Evolutionary conservation across 305 asterid genomes (phyloP).

Genomic region (Galium porrigens): DNA sequence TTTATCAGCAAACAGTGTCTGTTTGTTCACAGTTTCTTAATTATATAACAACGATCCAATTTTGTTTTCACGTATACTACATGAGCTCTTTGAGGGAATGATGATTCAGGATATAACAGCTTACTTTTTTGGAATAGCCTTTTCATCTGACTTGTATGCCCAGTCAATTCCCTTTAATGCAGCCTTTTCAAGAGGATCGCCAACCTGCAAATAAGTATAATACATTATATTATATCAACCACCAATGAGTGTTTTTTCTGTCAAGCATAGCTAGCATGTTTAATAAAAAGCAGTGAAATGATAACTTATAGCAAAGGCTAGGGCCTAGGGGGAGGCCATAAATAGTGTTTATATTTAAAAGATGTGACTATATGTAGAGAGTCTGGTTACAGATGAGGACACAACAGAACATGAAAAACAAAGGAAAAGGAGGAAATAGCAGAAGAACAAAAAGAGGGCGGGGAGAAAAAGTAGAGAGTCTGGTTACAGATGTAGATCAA

Average conservation of each 20-base stretch:
- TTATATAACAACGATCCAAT: not conserved
- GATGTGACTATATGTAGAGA: not conserved
- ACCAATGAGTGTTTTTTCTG: constrained; percentile 1
- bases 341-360: not conserved
- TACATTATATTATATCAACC: not conserved
- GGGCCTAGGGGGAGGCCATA: not conserved
- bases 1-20: not conserved
- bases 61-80: not conserved
- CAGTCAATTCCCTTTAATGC: constrained; percentile 93
- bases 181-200: constrained; percentile 98
- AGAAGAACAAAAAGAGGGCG: no score
- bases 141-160: constrained; percentile 91
- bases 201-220: constrained; percentile 42
- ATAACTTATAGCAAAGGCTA: not conserved
- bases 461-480: not conserved
- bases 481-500: not conserved
- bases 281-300: not conserved
- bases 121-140: constrained; percentile 83
- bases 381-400: no score
- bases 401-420: not conserved
- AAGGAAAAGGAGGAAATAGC: no score
- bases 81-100: not conserved
- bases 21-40: not conserved
- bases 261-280: not conserved
- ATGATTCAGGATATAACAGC: constrained; percentile 18